phyloP scores from a whole-genome alignment of 2,329 filamentous ascomycete species.

The Apiospora hydei region DNA sequence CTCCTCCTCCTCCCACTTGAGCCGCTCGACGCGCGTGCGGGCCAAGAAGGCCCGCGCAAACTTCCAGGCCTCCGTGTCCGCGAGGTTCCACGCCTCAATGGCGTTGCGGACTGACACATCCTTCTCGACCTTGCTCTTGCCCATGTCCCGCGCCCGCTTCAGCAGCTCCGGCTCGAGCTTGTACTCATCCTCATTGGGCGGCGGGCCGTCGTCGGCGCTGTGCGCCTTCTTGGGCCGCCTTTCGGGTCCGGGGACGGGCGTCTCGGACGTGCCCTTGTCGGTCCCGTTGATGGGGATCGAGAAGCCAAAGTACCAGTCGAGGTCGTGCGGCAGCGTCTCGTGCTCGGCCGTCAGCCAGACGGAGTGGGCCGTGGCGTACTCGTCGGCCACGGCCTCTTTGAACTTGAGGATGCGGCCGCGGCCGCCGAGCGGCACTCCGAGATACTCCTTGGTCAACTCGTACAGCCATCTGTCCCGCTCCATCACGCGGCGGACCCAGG shows the following conservation, averaged over 20 bases:
- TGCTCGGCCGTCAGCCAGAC: slow-evolving; percentile 83
- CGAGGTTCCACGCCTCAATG: slow-evolving; percentile 72
- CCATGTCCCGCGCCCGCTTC: slow-evolving; percentile 58
- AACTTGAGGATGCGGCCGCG: slow-evolving; percentile 74
- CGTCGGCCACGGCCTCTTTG: slow-evolving; percentile 81
- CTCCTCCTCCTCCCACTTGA: slow-evolving; percentile 75
- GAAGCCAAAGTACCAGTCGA: slow-evolving; percentile 93
- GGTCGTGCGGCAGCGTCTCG: slow-evolving; percentile 65
- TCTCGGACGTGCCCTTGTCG: slow-evolving; percentile 60
- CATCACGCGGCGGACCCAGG: slow-evolving; percentile 72
- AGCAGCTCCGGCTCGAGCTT: slow-evolving; percentile 63
- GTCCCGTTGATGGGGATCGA: slow-evolving; percentile 68
- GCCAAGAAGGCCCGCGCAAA: slow-evolving; percentile 75
- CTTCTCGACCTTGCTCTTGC: slow-evolving; percentile 49
- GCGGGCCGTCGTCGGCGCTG: slow-evolving; percentile 55
- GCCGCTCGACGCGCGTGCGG: slow-evolving; percentile 66
- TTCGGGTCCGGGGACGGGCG: slow-evolving; percentile 66
- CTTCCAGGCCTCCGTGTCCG: slow-evolving; percentile 79
- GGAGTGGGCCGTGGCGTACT: slow-evolving; percentile 67
- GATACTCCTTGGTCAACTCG: slow-evolving; percentile 72
- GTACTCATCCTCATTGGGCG: slow-evolving; percentile 60
- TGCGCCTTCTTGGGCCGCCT: slow-evolving; percentile 58
- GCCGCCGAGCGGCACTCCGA: slow-evolving; percentile 68
- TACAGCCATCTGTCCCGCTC: slow-evolving; percentile 81
- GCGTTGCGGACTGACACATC: slow-evolving; percentile 59